Percentiles rank a stretch among this genome's conserved stretches.
Evolutionary conservation across 495 filamentous ascomycete genomes (phyloP).

Genomic region (Thermochaetoides thermophila): DNA sequence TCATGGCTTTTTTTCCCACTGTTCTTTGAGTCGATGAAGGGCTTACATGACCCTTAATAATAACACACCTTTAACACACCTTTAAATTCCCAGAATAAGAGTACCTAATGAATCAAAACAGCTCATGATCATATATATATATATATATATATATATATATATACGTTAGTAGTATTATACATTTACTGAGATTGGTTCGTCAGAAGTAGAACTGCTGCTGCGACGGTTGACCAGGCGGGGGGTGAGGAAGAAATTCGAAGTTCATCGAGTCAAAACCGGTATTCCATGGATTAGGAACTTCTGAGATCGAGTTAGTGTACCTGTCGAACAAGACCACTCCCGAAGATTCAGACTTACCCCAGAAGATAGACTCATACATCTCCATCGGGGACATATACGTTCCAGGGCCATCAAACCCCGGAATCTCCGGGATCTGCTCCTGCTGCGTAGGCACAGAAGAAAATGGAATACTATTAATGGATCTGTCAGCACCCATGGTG

Average conservation of each 20-base stretch:
- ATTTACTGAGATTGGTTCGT: neutral
- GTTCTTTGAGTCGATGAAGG: too few species aligned
- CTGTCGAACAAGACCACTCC: too few species aligned
- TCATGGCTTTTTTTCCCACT: too few species aligned
- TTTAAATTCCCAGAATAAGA: too few species aligned
- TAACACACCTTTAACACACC: too few species aligned
- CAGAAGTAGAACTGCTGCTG: conserved; percentile 36
- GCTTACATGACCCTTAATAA: too few species aligned
- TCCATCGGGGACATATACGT: conserved; percentile 41
- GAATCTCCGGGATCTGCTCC: conserved; percentile 23
- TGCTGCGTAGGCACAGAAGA: conserved; percentile 1
- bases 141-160: too few species aligned
- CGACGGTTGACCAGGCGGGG: conserved; percentile 31
- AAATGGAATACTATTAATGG: conserved; percentile 8
- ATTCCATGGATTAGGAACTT: conserved; percentile 36
- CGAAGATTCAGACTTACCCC: conserved; percentile 41
- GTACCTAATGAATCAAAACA: too few species aligned
- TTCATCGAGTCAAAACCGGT: conserved; percentile 33
- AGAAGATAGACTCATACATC: conserved; percentile 43
- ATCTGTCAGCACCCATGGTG: too few species aligned
- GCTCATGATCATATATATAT: too few species aligned
- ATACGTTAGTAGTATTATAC: too few species aligned
- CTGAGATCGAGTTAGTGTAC: too few species aligned
- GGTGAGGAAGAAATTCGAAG: conserved; percentile 36
- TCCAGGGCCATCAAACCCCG: conserved; percentile 27